These are phyloP conservation scores for Malassezia equina DNA, from an alignment of 1,284 basidiomycete species.

Conservation along the genomic window DNA sequence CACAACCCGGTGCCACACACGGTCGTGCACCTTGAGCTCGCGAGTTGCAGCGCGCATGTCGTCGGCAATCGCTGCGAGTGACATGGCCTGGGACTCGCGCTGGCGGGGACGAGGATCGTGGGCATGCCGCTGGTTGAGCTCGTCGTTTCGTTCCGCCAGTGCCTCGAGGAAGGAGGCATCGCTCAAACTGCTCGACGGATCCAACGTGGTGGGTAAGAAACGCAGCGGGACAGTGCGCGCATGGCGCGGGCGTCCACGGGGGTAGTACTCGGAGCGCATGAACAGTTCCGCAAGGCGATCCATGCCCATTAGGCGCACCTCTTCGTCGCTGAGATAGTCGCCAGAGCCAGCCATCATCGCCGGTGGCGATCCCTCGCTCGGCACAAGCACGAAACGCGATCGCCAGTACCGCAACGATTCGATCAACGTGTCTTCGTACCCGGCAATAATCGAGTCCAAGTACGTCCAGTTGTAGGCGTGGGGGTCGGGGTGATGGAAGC, in stretches of 20 bases:
- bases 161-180: conserved; percentile 41
- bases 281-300: conserved; percentile 83
- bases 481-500: conserved; percentile 67
- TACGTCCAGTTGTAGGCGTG: conserved; percentile 52
- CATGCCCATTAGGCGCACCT: conserved; percentile 75
- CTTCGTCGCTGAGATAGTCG: conserved; percentile 60
- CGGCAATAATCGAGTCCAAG: conserved; percentile 49
- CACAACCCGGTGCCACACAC: conserved; percentile 41
- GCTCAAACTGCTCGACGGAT: conserved; percentile 37
- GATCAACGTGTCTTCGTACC: conserved; percentile 40
- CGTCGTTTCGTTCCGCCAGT: conserved; percentile 24
- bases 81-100: conserved; percentile 15
- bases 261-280: conserved; percentile 29
- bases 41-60: conserved; percentile 28
- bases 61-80: conserved; percentile 24
- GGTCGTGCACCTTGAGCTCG: conserved; percentile 39
- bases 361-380: conserved; percentile 64
- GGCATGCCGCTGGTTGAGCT: conserved; percentile 20
- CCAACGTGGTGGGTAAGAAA: conserved; percentile 44
- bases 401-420: conserved; percentile 63
- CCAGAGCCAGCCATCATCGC: conserved; percentile 39
- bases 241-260: conserved; percentile 21
- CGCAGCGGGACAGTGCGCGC: conserved; percentile 16
- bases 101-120: conserved; percentile 6
- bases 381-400: conserved; percentile 87